Evolutionary conservation across 1,284 basidiomycete species (phyloP), one percentile per base, ranked within the genome.

Genomic region (Pterulicium gracile): DNA sequence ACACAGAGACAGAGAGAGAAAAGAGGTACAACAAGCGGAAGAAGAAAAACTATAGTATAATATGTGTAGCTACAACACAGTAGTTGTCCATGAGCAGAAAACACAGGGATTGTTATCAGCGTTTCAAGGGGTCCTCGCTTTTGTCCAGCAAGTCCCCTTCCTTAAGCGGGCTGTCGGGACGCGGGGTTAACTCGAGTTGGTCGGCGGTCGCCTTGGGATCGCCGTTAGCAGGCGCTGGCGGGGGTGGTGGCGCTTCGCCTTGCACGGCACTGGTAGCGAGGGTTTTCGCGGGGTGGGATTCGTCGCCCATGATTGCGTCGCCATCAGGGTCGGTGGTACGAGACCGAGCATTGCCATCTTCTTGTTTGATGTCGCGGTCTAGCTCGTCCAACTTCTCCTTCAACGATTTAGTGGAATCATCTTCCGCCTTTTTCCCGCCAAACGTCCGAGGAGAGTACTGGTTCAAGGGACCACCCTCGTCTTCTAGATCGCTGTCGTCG

Each of bases 61-160:
- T 15, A 39, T 39, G 19, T 39, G 36, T 4, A 39, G 15, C 19
- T 39, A 39, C 36, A 39, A 17, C 7, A 15, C n/a, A 17, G 4
- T 17, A 39, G 7, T 13, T 5, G 36, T 39, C 5, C n/a, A 32
- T 32, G 36, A 7, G 19, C 5, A 17, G 36, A 17, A 39, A 17
- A 7, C 36, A 39, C n/a, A 39, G 15, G 19, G 7, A 39, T 7
- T 4, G 19, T 18, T 39, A 17, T 17, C 7, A 39, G 36, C 10
- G 5, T 17, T 78, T 81, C 56, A 81, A 58, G 39, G 82, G 81
- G 57, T 76, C 73, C 62, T 88, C 84, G 59, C 77, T 84, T 48
- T 67, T 66, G 60, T 88, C 81, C 65, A 82, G 67, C 47, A 87
- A 66, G n/a, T 82, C 84, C 59, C 89, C 87, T 19, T 67, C 75